Base-by-base conservation (phyloP, 1,284 basidiomycete species). In the Ustilago lituana region DNA sequence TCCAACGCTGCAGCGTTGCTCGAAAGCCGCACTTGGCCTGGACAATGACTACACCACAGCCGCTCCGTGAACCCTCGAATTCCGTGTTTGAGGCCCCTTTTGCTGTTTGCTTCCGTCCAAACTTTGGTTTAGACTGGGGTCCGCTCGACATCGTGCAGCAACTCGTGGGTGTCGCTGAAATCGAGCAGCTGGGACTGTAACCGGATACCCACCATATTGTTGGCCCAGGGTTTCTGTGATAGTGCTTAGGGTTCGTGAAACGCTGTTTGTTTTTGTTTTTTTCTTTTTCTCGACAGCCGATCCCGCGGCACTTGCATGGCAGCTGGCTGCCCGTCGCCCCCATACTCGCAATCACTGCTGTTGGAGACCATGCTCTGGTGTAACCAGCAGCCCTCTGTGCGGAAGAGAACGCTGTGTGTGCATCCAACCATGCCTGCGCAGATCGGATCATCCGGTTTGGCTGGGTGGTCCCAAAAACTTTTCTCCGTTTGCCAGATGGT, bases 221-320 rank as follows among this genome's bases (percentile, higher is more conserved):
- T 15, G 23, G 19, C 33, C 22, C 46, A 48, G 46, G 40, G 27
- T 43, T n/a, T 20, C 10, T 26, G 22, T 12, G 22, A 12, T 26
- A 32, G 20, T 23, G 20, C 17, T 26, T 14, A 32, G 23, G 44
- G 48, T 6, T n/a, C 35, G 49, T 40, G 49, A 43, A 32, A 46
- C 43, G 36, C 41, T 35, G 26, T 41, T 51, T 51, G 39, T 22
- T 32, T 15, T 26, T 36, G 14, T 27, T n/a, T 35, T 12, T 9
- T 35, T 38, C 19, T 27, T 19, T 9, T 19, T 14, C 22, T 36
- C 44, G 27, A 20, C 15, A 37, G 40, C 26, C 55, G 46, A 57
- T 44, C 46, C 55, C 23, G 40, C 54, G 46, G 53, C 53, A 41
- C 53, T 55, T 35, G 44, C 47, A 41, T 43, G 17, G 20, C 19